Conservation (phyloP, 139 green algal genomes). For the Yamagishiella unicocca region DNA sequence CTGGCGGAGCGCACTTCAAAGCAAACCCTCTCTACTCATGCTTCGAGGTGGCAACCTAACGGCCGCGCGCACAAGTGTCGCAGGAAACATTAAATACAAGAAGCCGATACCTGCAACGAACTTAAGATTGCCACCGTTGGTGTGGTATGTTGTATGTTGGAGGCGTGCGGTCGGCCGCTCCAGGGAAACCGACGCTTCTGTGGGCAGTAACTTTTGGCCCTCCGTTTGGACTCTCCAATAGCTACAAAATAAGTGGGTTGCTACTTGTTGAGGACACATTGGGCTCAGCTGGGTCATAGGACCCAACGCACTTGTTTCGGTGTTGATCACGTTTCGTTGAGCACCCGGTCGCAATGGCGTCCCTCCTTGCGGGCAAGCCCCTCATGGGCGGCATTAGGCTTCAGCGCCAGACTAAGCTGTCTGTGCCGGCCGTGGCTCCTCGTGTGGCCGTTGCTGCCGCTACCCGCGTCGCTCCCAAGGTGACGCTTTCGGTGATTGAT, state of each 20-base stretch:
- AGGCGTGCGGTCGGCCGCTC: not conserved
- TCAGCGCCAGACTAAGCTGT: constrained; percentile 21
- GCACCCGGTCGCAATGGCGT: constrained; percentile 24
- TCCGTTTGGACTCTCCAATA: not conserved
- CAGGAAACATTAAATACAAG: too few relatives aligned
- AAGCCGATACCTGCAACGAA: too few relatives aligned
- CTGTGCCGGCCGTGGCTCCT: constrained; percentile 27
- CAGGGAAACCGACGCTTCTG: not conserved
- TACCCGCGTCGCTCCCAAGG: constrained; percentile 25
- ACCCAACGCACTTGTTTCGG: constrained; percentile 1
- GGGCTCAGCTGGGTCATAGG: not conserved
- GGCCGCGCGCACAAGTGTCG: too few relatives aligned
- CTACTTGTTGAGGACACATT: too few relatives aligned
- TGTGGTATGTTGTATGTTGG: not conserved
- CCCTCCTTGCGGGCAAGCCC: constrained; percentile 24
- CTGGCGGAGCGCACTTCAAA: too few relatives aligned
- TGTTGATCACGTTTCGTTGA: constrained; percentile 10
- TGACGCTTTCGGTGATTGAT: not conserved
- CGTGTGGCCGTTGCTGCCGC: constrained; percentile 1
- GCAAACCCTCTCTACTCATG: too few relatives aligned
- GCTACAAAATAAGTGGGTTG: not conserved
- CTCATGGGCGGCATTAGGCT: constrained; percentile 38
- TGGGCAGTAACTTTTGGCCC: constrained; percentile 12
- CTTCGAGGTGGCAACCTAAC: too few relatives aligned
- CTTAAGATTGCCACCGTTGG: too few relatives aligned